phyloP scores from a whole-genome alignment of 73 alveolate species.

The Paramecium primaurelia region DNA sequence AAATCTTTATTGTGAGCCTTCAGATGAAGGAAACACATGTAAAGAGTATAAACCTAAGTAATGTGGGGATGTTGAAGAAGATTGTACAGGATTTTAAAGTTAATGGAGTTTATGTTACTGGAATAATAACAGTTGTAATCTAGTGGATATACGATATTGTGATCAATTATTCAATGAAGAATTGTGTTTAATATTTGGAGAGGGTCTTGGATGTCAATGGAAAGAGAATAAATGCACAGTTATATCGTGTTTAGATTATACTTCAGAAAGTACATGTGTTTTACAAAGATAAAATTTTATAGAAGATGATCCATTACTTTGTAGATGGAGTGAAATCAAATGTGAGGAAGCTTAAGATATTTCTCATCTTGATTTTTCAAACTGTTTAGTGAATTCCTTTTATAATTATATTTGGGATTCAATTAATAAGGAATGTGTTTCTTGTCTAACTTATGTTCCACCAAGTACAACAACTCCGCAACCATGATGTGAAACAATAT shows the following conservation, averaged over 20 bases:
- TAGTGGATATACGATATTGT: background rate
- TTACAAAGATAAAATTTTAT: background rate
- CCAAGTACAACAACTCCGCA: background rate
- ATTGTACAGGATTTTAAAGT: background rate
- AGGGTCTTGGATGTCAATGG: constrained; percentile 17
- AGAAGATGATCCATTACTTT: background rate
- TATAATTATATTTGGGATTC: constrained; percentile 5
- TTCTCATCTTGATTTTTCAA: background rate
- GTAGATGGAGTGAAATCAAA: background rate
- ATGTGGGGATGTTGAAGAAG: background rate
- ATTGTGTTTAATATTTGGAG: background rate
- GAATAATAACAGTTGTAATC: background rate
- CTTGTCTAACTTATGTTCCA: background rate
- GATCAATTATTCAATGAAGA: background rate
- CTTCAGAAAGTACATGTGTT: background rate
- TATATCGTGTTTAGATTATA: background rate
- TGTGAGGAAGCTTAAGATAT: background rate
- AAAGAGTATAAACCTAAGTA: background rate
- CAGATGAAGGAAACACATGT: background rate
- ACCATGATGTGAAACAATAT: background rate
- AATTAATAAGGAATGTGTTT: background rate
- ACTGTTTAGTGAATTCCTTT: background rate
- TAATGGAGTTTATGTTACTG: background rate
- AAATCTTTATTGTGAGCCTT: background rate
- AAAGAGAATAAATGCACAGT: background rate